Percentiles rank a stretch among this genome's conserved stretches.
These are phyloP conservation scores for Mariannaea sp. DNA, from an alignment of 2,329 filamentous ascomycete species.

Conservation along the genomic window DNA sequence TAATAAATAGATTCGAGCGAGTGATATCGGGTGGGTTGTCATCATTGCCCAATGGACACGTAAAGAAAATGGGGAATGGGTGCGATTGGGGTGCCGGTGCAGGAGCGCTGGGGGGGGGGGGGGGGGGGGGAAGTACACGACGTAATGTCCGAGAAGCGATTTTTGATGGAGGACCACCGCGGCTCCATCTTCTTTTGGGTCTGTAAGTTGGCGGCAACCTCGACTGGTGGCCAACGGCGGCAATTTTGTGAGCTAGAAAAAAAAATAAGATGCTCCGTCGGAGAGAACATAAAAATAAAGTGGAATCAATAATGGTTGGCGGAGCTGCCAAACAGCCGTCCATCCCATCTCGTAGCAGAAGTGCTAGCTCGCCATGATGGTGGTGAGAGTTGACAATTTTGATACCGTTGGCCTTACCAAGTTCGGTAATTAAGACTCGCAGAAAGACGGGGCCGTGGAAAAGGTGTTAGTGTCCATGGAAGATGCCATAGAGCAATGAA, in stretches of 20 bases:
- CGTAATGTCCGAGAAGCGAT: conserved; percentile 37
- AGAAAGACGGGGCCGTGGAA: neutral
- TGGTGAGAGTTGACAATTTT: conserved; percentile 24
- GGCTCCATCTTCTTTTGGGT: conserved; percentile 14
- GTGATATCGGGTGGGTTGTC: conserved; percentile 36
- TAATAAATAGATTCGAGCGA: conserved; percentile 22
- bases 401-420: conserved; percentile 1
- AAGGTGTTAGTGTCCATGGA: neutral
- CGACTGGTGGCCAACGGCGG: conserved; percentile 34
- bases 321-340: conserved; percentile 22
- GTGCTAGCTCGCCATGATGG: conserved; percentile 24
- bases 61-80: conserved; percentile 35
- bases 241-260: conserved; percentile 31
- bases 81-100: conserved; percentile 26
- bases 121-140: no score
- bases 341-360: conserved; percentile 24
- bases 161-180: conserved; percentile 17
- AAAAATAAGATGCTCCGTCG: conserved; percentile 17
- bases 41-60: conserved; percentile 30
- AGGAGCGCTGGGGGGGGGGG: conserved; percentile 20
- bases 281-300: conserved; percentile 19
- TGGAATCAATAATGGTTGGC: conserved; percentile 30
- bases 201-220: conserved; percentile 22
- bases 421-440: neutral
- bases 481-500: neutral